Evolutionary conservation across 148 eudicot genomes (phyloP).

Genomic region (Amaranthus hypochondriacus): DNA sequence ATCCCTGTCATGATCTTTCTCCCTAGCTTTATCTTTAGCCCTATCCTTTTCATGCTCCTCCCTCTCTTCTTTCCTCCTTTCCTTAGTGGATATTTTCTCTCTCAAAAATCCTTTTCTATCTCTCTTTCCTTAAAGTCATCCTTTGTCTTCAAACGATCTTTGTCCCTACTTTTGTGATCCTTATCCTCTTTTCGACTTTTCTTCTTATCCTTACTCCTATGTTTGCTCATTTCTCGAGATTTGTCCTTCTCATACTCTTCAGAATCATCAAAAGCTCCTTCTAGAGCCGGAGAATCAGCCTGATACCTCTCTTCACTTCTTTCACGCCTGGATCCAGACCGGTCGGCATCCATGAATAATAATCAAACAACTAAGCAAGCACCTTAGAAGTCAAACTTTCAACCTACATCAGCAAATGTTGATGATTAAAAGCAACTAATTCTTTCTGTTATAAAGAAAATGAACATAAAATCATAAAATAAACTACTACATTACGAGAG

Average conservation of each 20-base stretch:
- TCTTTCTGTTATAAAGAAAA: background rate
- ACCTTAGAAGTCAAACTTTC: background rate
- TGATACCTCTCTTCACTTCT: conserved; percentile 45
- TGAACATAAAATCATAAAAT: no score
- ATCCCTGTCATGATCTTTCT: conserved; percentile 35
- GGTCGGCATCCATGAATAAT: conserved; percentile 22
- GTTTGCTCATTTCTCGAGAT: conserved; percentile 40
- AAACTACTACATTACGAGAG: no score
- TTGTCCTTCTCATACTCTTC: conserved; percentile 44
- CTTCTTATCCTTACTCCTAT: conserved; percentile 66
- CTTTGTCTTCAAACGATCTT: conserved; percentile 43
- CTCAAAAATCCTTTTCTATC: conserved; percentile 41
- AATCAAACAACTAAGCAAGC: background rate
- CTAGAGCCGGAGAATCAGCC: conserved; percentile 42
- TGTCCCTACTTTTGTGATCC: conserved; percentile 58
- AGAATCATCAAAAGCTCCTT: conserved; percentile 35
- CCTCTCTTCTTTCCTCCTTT: conserved; percentile 53
- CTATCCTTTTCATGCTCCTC: conserved; percentile 47
- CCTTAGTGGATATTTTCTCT: conserved; percentile 42
- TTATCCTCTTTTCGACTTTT: conserved; percentile 71
- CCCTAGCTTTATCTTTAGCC: conserved; percentile 30
- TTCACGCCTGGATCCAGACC: conserved; percentile 37
- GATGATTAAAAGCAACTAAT: background rate
- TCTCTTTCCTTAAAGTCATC: conserved; percentile 41
- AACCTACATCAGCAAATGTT: conserved; percentile 15